Evolutionary conservation across 805 yeast genomes (phyloP).

Genomic region (Nakazawaea anatomiae): DNA sequence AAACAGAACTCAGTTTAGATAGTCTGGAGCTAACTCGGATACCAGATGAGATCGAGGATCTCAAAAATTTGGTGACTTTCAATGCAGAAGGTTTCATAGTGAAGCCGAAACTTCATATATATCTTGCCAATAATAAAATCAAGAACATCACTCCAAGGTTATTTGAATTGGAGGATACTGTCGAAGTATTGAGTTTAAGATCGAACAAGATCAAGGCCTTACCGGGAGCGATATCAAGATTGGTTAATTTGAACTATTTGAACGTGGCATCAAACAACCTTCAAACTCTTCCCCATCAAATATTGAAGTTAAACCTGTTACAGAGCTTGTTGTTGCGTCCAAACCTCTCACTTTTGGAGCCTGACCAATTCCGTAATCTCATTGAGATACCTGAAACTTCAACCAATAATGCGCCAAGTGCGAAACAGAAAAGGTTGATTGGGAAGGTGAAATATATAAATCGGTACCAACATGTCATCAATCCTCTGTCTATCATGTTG

Average conservation of each 20-base stretch:
- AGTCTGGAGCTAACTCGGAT: constrained; percentile 38
- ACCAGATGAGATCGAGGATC: constrained; percentile 55
- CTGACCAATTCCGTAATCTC: constrained; percentile 13
- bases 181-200: constrained; percentile 48
- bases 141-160: constrained; percentile 42
- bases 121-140: constrained; percentile 44
- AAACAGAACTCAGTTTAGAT: constrained; percentile 40
- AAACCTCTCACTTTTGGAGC: constrained; percentile 33
- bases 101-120: constrained; percentile 38
- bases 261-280: constrained; percentile 48
- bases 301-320: constrained; percentile 38
- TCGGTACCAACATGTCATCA: constrained; percentile 6
- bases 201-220: constrained; percentile 40
- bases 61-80: constrained; percentile 46
- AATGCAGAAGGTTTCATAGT: constrained; percentile 27
- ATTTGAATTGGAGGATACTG: constrained; percentile 37
- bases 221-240: constrained; percentile 40
- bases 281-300: constrained; percentile 45
- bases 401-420: background rate
- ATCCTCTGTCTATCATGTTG: constrained; percentile 17
- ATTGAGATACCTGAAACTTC: constrained; percentile 18
- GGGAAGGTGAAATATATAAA: constrained; percentile 6
- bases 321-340: constrained; percentile 49
- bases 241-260: constrained; percentile 39
- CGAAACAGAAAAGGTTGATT: background rate